Evolutionary conservation across 139 green algal species (phyloP), one percentile per base, ranked within the genome.

Genomic region (Picochlorum sp.): DNA sequence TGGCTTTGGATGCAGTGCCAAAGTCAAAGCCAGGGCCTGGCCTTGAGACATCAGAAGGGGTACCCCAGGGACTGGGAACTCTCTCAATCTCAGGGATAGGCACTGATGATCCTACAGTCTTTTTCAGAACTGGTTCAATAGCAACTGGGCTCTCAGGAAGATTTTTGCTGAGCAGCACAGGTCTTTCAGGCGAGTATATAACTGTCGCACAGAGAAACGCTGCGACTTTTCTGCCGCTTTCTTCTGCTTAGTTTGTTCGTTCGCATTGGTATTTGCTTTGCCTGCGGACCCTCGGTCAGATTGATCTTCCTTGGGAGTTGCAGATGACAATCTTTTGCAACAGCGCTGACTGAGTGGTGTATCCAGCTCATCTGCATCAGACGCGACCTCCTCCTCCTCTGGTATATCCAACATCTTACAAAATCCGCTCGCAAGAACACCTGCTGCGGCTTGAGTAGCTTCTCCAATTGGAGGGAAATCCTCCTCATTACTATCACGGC

Each of bases 201-300:
- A 60, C 28, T 78, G 64, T 8, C 71, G 63, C 24, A 69, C n/a
- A 13, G 58, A 70, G 58, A 78, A 78, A 8, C 71, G 71, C 24
- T 45, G 54, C 2, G 71, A 60, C 14, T 45, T 18, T 9, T 62
- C 28, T 45, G 24, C 21, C 49, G 20, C 54, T 32, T 41, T 49
- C 8, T 1, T 41, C 26, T 28, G 18, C 23, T 58, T 50, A n/a
- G n/a, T n/a, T 21, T 15, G 8, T 37, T 37, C 63, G 15, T 55
- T 16, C 4, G 23, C 28, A 10, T 47, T 15, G 28, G 28, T 13
- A 16, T 6, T 28, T 38, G 20, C 51, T 55, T 41, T 41, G 2
- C 34, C 34, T 13, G 34, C 34, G 0, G 34, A 41, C 3, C 32
- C n/a, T 8, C 47, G n/a, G n/a, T 20, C 47, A 55, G n/a, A 55